These are phyloP conservation scores for Debaryomyces singareniensis DNA, from an alignment of 1,139 yeast species.

Conservation along the genomic window DNA sequence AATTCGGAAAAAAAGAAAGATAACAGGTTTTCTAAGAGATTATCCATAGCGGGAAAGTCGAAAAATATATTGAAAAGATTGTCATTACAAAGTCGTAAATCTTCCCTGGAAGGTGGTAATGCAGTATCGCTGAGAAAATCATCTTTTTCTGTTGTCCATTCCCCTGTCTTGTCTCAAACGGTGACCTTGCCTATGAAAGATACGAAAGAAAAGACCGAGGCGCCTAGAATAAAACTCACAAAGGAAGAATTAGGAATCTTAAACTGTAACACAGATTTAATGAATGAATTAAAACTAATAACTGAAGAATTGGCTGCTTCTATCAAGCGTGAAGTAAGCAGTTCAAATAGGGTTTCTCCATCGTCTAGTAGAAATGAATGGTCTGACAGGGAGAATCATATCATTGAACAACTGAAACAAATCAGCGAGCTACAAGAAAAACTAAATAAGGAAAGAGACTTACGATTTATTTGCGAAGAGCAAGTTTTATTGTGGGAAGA, in stretches of 20 bases:
- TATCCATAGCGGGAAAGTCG: conserved; percentile 22
- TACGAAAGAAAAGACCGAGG: background rate
- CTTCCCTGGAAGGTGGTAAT: conserved; percentile 11
- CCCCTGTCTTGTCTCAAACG: background rate
- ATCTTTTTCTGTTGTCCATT: background rate
- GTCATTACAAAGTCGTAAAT: conserved; percentile 20
- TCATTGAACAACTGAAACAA: conserved; percentile 37
- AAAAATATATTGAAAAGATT: conserved; percentile 30
- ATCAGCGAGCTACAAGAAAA: conserved; percentile 51
- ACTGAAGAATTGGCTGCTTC: conserved; percentile 69
- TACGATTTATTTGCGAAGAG: conserved; percentile 65
- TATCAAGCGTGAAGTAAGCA: conserved; percentile 54
- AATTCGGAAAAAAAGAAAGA: conserved; percentile 7
- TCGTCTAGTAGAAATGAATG: conserved; percentile 6
- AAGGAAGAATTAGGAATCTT: conserved; percentile 59
- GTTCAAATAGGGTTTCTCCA: conserved; percentile 42
- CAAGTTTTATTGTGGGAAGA: conserved; percentile 52
- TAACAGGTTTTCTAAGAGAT: conserved; percentile 16
- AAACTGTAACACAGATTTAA: conserved; percentile 50
- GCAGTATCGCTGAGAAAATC: background rate
- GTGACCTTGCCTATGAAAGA: background rate
- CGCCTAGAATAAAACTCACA: conserved; percentile 29
- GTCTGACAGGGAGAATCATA: conserved; percentile 18
- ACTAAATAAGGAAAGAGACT: conserved; percentile 57
- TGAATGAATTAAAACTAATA: conserved; percentile 59